These are phyloP conservation scores for Phyllosticta citriasiana DNA, from an alignment of 2,329 filamentous ascomycete genomes.

Conservation along the genomic window DNA sequence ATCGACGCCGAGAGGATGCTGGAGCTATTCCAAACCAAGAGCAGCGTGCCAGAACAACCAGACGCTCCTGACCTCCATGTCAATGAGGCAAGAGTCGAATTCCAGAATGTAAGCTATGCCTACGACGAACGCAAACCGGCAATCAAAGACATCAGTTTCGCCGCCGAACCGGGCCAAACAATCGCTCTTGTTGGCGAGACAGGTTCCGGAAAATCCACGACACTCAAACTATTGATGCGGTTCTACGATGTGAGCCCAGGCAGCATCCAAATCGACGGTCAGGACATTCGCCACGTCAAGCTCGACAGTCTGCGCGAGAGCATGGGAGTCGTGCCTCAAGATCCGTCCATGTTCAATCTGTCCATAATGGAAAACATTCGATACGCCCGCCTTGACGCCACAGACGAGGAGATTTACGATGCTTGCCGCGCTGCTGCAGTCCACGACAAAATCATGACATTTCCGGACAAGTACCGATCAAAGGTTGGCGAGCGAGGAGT, in stretches of 20 bases:
- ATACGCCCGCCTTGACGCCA: conserved; percentile 53
- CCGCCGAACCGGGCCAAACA: conserved; percentile 43
- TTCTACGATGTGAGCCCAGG: conserved; percentile 50
- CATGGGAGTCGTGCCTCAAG: conserved; percentile 56
- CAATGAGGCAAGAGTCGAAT: conserved; percentile 41
- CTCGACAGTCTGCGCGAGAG: conserved; percentile 47
- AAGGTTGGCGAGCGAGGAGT: conserved; percentile 33
- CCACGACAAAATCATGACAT: conserved; percentile 53
- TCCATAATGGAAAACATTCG: conserved; percentile 55
- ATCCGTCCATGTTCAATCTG: conserved; percentile 54
- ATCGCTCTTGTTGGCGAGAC: conserved; percentile 54
- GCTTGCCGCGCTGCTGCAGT: conserved; percentile 54
- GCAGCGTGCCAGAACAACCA: conserved; percentile 8
- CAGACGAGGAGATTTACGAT: conserved; percentile 48
- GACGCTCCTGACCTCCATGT: conserved; percentile 28
- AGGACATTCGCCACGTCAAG: conserved; percentile 50
- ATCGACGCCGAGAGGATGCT: conserved; percentile 14
- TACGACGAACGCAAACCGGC: conserved; percentile 46
- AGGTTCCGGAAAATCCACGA: conserved; percentile 53
- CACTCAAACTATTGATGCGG: conserved; percentile 50
- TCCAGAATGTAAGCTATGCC: conserved; percentile 45
- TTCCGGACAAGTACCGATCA: conserved; percentile 36
- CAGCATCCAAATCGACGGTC: conserved; percentile 47
- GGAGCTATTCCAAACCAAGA: conserved; percentile 12
- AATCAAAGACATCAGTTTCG: conserved; percentile 40